Evolutionary conservation across 2,329 filamentous ascomycete species (phyloP), one percentile per base, ranked within the genome.

Genomic region (Seiridium unicorne): DNA sequence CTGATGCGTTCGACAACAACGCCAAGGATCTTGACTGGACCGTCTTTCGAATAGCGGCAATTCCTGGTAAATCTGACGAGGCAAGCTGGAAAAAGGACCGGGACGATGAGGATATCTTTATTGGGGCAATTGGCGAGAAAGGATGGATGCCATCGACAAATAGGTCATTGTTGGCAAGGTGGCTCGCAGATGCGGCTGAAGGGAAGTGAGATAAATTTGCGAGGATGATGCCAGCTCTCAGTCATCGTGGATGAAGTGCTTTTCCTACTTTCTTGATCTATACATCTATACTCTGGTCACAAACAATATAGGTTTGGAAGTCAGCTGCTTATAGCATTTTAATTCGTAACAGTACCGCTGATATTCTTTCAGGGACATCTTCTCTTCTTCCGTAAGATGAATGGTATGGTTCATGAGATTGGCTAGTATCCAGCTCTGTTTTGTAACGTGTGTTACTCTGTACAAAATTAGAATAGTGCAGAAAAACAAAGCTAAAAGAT

Each of bases 121-220:
- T 59, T 2, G 70, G 70, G 2, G 60, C 51, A 5, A 40, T 66
- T 44, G 70, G 65, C 0, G 60, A 62, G 13, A 63, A 62, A 5
- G 65, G 66, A 0, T 68, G 67, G 64, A 64, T 60, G 0, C 44
- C 46, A 3, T 64, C 61, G 4, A n/a, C 60, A 1, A 63, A 55
- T n/a, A 48, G 69, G 58, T 65, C 60, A 3, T 60, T 60, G 2
- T 40, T 74, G 53, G 63, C 69, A 1, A 64, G 63, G 51, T 73
- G 71, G 71, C 66, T 72, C 11, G 70, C 70, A 5, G 71, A 73
- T 64, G 59, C 59, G 26, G 64, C 60, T 10, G 67, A 68, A 51
- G 62, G 62, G 13, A 58, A 48, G 26, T 54, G 55, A 31, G 32
- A 46, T 11, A 35, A 62, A 51, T 68, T 65, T 67, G 55, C 66